phyloP scores from a whole-genome alignment of 345 rosid species.

The Sisymbrium irio region DNA sequence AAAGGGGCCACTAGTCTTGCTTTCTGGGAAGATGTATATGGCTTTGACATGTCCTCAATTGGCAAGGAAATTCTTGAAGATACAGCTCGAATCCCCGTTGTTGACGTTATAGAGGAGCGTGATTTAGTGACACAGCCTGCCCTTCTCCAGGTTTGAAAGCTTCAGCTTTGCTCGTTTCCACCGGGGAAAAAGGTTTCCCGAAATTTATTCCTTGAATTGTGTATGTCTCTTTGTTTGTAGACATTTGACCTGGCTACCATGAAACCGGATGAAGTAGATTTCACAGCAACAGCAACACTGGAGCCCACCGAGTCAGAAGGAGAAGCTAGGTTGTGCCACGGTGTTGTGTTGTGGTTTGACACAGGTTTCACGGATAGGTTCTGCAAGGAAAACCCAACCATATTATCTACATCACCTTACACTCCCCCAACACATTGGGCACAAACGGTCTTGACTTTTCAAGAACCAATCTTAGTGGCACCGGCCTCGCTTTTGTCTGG shows the following conservation, averaged over 20 bases:
- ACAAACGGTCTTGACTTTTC: constrained; percentile 81
- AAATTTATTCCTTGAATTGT: background rate
- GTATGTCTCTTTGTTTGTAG: constrained; percentile 40
- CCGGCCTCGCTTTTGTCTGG: constrained; percentile 32
- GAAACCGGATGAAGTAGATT: constrained; percentile 91
- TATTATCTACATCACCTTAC: constrained; percentile 81
- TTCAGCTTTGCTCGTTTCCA: background rate
- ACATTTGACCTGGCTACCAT: constrained; percentile 73
- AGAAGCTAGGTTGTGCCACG: constrained; percentile 52
- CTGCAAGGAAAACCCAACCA: constrained; percentile 78
- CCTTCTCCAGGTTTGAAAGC: constrained; percentile 52
- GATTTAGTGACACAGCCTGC: constrained; percentile 66
- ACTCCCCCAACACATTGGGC: constrained; percentile 89
- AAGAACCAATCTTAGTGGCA: constrained; percentile 75
- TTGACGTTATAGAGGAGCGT: constrained; percentile 58
- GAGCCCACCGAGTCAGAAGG: constrained; percentile 19
- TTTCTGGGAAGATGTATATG: constrained; percentile 91
- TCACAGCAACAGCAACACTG: constrained; percentile 54
- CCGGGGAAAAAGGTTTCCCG: background rate
- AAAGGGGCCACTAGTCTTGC: constrained; percentile 83
- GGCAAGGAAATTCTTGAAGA: constrained; percentile 74
- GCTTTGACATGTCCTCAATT: constrained; percentile 82
- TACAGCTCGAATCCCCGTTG: constrained; percentile 65
- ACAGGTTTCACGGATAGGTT: constrained; percentile 81
- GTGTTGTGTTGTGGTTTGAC: constrained; percentile 88